Base-by-base conservation (phyloP, 345 rosid species). In the Brassica juncea region DNA sequence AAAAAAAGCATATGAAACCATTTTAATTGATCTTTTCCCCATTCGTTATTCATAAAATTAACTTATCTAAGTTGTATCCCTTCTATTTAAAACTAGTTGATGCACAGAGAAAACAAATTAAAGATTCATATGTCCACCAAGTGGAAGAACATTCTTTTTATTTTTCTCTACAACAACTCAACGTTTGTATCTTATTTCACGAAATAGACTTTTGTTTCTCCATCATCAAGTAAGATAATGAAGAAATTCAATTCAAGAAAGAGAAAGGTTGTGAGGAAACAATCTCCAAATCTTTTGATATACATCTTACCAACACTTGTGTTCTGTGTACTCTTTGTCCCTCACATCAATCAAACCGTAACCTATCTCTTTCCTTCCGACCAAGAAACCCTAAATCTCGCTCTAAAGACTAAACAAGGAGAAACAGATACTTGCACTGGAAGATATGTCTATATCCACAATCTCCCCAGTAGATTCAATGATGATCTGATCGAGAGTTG, bases 381-480 rank as follows among this genome's bases (percentile, higher is more conserved):
- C 42, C 66, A 52, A 71, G 32, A 63, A 35, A n/a, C 58, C 76
- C 34, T 25, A 32, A 69, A 39, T n/a, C n/a, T 49, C 16, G n/a
- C 57, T 52, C 57, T 15, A 52, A 52, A 52, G 57, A 52, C 8
- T 14, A n/a, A 52, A 52, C 57, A 52, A 30, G 44, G 11, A 35
- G 42, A 8, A 23, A 0, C 12, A 16, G 81, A 86, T 70, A 64
- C 59, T 31, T 86, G 89, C 35, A 71, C 30, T 0, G 86, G 83
- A 64, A 82, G 87, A 39, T 82, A 83, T 31, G 37, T 87, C 7
- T 85, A 85, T 70, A 31, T 83, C 34, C 78, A 85, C 71, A 54
- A 82, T 75, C 86, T 87, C 44, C 89, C 88, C 0, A 39, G 27
- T 39, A 63, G 58, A 73, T 85, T 85, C 82, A 83, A 82, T 8